Base-by-base conservation (phyloP, 768 basidiomycete genomes). In the Boletus subparvulus region DNA sequence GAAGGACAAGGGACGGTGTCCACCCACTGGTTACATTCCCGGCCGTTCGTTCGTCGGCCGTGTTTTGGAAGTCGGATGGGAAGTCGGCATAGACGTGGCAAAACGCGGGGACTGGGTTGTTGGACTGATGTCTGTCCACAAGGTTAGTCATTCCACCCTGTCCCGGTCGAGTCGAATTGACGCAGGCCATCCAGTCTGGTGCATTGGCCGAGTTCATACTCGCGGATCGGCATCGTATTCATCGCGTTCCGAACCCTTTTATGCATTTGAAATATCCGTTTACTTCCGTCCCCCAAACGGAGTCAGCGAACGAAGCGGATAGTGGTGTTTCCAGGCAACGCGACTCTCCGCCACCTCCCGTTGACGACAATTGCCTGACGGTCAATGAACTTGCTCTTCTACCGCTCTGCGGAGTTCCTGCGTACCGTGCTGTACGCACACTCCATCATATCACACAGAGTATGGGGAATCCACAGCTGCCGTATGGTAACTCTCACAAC, bases 171-270 rank as follows among this genome's bases (percentile, higher is more conserved):
- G 14, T 48, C 21, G 21, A 61, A 24, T 54, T 65, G 46, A 58
- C 63, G 24, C 49, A 16, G 30, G 57, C 47, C 21, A 26, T 48
- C 35, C 61, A 94, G 91, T 87, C 84, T 61, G 94, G 94, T 47
- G 90, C 90, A 7, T 79, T 96, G 21, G 80, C 91, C n/a, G 92
- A 97, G 73, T 96, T 92, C 74, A 83, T 96, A 57, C 77, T 91
- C 26, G 80, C 87, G 24, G 92, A 96, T 66, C 83, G 90, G 30
- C 88, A 86, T 65, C 83, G 90, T 14, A 72, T 95, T 1, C 83
- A 87, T 58, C 81, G 88, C 16, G 82, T 88, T 10, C 89, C 92
- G 0, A 80, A 86, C 61, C 87, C 86, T 32, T 74, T 76, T 16
- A 73, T 70, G 64, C 75, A 75, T 50, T 45, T 64, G 54, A 69